phyloP scores from a whole-genome alignment of 1,284 basidiomycete genomes.

The Moesziomyces antarcticus region DNA sequence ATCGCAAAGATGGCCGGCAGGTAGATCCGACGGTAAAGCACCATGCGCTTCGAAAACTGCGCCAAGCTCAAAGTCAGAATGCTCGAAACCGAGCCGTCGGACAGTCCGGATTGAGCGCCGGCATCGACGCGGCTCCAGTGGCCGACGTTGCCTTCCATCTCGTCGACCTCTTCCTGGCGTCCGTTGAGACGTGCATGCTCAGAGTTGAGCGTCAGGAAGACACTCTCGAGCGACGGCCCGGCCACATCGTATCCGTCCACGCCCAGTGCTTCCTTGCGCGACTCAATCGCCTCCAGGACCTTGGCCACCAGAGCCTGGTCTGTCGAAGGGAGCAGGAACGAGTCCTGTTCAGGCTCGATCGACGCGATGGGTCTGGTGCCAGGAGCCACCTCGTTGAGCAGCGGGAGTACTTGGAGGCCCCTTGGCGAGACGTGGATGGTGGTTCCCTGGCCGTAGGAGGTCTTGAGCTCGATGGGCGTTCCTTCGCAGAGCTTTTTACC shows the following conservation, averaged over 20 bases:
- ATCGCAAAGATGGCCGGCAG: conserved; percentile 75
- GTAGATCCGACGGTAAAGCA: conserved; percentile 77
- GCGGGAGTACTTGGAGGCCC: conserved; percentile 5
- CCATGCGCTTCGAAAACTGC: conserved; percentile 78
- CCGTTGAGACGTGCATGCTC: conserved; percentile 63
- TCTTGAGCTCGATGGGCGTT: conserved; percentile 79
- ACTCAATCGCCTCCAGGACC: conserved; percentile 74
- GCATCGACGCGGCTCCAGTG: conserved; percentile 5
- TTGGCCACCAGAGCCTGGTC: conserved; percentile 71
- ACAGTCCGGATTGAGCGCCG: conserved; percentile 68
- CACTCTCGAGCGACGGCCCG: conserved; percentile 81
- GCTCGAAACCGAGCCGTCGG: conserved; percentile 72
- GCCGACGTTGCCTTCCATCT: conserved; percentile 36
- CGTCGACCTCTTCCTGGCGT: conserved; percentile 30
- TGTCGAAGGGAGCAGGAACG: conserved; percentile 67
- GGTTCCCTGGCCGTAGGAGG: conserved; percentile 78
- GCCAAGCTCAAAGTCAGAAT: conserved; percentile 75
- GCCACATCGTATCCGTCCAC: conserved; percentile 76
- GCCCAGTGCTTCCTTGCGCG: conserved; percentile 68
- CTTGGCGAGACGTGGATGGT: conserved; percentile 68
- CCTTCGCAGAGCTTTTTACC: conserved; percentile 80
- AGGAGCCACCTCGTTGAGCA: conserved; percentile 16
- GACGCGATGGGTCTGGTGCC: conserved; percentile 68
- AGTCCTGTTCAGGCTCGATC: conserved; percentile 23
- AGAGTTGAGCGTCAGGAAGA: conserved; percentile 77